Evolutionary conservation across 306 rosid genomes (phyloP), one percentile per base, ranked within the genome.

Genomic region (Prosopis cineraria): DNA sequence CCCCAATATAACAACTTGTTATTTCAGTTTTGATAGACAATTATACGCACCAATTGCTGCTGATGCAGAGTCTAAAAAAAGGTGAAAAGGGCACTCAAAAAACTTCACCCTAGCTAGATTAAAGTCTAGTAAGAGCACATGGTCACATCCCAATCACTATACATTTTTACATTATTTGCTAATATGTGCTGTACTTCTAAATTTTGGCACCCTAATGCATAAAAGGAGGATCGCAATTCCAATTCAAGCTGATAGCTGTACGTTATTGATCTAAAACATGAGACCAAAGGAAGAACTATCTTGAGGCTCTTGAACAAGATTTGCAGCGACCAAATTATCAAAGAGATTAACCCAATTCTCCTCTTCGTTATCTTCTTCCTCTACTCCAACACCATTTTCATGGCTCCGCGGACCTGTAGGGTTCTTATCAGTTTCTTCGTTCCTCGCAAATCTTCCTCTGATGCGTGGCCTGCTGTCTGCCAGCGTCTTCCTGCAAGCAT

Each of bases 391-490:
- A 48, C 84, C 85, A 12, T 36, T 36, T 6, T 77, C 71, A 10
- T 88, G 76, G 68, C 81, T 87, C 95, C 95, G 89, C 40, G 83
- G 83, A 79, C 31, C 78, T 56, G 72, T 68, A 55, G 83, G 82
- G 71, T 75, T 87, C 80, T 19, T 80, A 3, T 78, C 91, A 44
- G 74, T 81, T 77, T 95, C 97, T 1, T 91, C 93, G 27, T 91
- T 93, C 83, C 85, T 92, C 0, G 93, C 99, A 84, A 95, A 93
- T 76, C 97, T 55, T 17, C 99, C 99, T 83, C 94, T 86, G 55
- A 95, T 84, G 16, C 98, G 91, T n/a, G 97, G 97, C 85, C 99
- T 78, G 67, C 90, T 93, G 76, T 95, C 98, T 0, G 99, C 98
- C 88, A 95, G 78, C 9, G 98, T 91, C 78, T 93, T 93, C 83